phyloP scores from a whole-genome alignment of 1,284 basidiomycete species.

The Cryptococcus wingfieldii region DNA sequence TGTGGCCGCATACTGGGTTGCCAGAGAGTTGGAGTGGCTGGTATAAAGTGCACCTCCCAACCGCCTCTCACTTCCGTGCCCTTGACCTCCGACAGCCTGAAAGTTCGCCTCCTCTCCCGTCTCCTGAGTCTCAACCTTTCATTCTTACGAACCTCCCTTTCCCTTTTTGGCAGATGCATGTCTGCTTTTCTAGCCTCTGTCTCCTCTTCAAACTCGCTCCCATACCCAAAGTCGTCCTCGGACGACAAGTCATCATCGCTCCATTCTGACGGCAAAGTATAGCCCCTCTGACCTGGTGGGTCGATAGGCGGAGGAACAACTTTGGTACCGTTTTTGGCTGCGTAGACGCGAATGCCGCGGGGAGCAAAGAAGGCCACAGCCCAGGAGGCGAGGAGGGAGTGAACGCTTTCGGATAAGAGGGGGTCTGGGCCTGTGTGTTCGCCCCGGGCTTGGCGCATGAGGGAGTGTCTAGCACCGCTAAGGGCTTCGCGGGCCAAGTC shows the following conservation, averaged over 20 bases:
- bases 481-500: constrained; percentile 33
- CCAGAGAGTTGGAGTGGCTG: constrained; percentile 34
- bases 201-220: constrained; percentile 20
- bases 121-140: constrained; percentile 25
- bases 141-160: constrained; percentile 22
- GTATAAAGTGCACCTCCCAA: constrained; percentile 40
- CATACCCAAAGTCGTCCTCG: constrained; percentile 10
- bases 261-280: constrained; percentile 28
- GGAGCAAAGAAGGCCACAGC: constrained; percentile 37
- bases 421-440: constrained; percentile 22
- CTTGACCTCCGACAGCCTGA: constrained; percentile 12
- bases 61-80: constrained; percentile 13
- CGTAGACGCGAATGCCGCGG: constrained; percentile 34
- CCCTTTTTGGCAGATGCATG: constrained; percentile 32
- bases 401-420: constrained; percentile 27
- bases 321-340: constrained; percentile 24
- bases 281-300: constrained; percentile 20
- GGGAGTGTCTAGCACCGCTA: constrained; percentile 13
- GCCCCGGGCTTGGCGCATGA: constrained; percentile 1
- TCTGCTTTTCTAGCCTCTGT: constrained; percentile 18
- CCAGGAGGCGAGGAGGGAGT: constrained; percentile 31
- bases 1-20: constrained; percentile 32
- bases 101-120: constrained; percentile 19
- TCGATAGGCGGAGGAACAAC: constrained; percentile 32
- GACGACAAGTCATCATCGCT: constrained; percentile 16